Evolutionary conservation across 768 basidiomycete species (phyloP).

Genomic region (Suillus americanus): DNA sequence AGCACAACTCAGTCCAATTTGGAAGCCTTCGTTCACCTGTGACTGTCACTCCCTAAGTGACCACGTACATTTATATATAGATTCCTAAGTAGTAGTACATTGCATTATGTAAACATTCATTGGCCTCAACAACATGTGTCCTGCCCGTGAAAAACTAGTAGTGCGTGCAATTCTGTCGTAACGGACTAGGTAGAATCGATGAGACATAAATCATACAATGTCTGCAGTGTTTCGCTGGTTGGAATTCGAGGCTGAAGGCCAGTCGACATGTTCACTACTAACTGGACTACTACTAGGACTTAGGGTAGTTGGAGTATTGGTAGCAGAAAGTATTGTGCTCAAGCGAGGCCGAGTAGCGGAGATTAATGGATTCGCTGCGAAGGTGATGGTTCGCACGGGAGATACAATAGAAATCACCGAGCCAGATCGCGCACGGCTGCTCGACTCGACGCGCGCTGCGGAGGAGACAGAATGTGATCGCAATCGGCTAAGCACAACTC

Average conservation of each 20-base stretch:
- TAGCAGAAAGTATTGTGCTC: slow-evolving; percentile 5
- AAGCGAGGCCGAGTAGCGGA: background rate
- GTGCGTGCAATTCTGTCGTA: background rate
- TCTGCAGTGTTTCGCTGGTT: background rate
- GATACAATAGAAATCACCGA: background rate
- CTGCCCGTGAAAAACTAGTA: background rate
- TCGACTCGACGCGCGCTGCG: background rate
- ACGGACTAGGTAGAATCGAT: background rate
- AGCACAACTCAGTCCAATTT: slow-evolving; percentile 24
- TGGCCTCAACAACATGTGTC: background rate
- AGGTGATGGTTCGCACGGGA: background rate
- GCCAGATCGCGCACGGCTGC: background rate
- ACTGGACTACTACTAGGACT: slow-evolving; percentile 1
- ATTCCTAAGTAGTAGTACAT: background rate
- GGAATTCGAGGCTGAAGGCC: background rate
- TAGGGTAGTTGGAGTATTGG: background rate
- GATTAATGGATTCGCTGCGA: background rate
- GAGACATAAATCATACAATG: background rate
- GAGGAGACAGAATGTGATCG: slow-evolving; percentile 3
- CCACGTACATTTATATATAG: background rate
- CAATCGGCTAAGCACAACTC: background rate
- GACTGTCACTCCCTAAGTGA: slow-evolving; percentile 1
- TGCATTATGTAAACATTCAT: background rate
- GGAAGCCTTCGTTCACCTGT: slow-evolving; percentile 21
- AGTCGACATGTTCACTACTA: background rate